Percentiles rank a stretch among this genome's conserved stretches.
Evolutionary conservation across 352 stramenopile species (phyloP).

Genomic region (Pythium chondricola): DNA sequence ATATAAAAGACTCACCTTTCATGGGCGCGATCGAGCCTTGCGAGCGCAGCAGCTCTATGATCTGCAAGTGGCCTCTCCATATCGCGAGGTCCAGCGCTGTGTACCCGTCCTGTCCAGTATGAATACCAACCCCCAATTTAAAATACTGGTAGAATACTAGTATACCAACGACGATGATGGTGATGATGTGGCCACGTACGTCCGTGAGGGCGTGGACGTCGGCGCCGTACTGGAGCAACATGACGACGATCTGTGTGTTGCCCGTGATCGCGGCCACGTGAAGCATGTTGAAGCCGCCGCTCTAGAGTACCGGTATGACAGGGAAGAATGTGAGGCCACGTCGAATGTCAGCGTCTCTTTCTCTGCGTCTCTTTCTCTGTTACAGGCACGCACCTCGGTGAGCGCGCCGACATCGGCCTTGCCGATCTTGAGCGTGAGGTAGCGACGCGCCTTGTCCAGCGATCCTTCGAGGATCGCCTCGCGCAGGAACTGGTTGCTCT

Average conservation of each 20-base stretch:
- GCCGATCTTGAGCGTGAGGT: slow-evolving; percentile 79
- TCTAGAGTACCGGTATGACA: slow-evolving; percentile 18
- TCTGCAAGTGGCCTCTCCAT: slow-evolving; percentile 76
- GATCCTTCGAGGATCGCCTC: slow-evolving; percentile 79
- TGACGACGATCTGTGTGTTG: slow-evolving; percentile 85
- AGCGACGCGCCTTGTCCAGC: slow-evolving; percentile 72
- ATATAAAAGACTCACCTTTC: slow-evolving; percentile 39
- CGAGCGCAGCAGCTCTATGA: slow-evolving; percentile 75
- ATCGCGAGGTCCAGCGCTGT: slow-evolving; percentile 74
- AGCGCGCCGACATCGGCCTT: slow-evolving; percentile 74
- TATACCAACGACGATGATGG: too few relatives aligned
- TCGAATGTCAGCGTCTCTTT: neutral
- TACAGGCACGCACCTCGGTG: slow-evolving; percentile 39
- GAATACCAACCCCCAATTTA: neutral
- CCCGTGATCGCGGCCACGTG: slow-evolving; percentile 68
- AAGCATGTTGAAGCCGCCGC: slow-evolving; percentile 76
- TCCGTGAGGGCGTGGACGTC: slow-evolving; percentile 75
- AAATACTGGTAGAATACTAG: too few relatives aligned
- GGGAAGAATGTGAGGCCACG: too few relatives aligned
- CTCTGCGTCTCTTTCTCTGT: neutral
- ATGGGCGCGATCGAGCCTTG: slow-evolving; percentile 77
- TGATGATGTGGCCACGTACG: slow-evolving; percentile 25
- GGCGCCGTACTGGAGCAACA: slow-evolving; percentile 74
- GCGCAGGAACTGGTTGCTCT: slow-evolving; percentile 83
- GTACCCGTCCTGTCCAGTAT: slow-evolving; percentile 55